Evolutionary conservation across 2,329 filamentous ascomycete genomes (phyloP).

Genomic region (Magnaporthiopsis incrustans): DNA sequence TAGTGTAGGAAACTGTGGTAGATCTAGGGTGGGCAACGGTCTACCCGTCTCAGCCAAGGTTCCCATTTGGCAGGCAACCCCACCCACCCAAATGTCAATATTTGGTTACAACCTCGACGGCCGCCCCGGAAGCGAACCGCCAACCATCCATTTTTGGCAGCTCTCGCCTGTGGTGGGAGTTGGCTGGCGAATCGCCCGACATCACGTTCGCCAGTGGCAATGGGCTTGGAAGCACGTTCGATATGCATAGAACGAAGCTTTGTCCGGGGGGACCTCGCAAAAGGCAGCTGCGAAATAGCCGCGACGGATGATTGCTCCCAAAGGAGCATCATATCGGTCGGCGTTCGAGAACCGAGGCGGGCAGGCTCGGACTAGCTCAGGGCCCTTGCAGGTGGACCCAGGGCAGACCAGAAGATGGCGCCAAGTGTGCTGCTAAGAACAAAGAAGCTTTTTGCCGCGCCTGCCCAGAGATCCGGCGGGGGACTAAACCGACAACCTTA

Average conservation of each 20-base stretch:
- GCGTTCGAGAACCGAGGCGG: neutral
- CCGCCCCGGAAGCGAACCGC: too few relatives aligned
- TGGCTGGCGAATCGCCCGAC: neutral
- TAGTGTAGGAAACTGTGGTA: neutral
- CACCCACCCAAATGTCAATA: neutral
- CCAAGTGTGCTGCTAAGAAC: neutral
- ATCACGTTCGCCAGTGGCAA: neutral
- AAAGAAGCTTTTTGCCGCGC: slow-evolving; percentile 7
- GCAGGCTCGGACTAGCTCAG: too few relatives aligned
- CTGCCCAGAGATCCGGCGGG: neutral
- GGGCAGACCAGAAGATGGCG: neutral
- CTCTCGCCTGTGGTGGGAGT: neutral
- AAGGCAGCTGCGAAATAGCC: neutral
- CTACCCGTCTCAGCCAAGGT: too few relatives aligned
- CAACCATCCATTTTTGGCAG: too few relatives aligned
- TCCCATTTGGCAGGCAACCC: neutral
- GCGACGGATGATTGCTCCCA: neutral
- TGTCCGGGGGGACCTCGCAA: neutral
- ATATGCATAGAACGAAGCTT: too few relatives aligned
- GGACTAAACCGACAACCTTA: neutral
- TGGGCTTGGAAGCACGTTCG: neutral
- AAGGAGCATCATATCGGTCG: neutral
- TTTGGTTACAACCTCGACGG: neutral
- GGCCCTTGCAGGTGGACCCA: too few relatives aligned
- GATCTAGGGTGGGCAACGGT: too few relatives aligned